Base-by-base conservation (phyloP, 2,329 filamentous ascomycete species). In the Fusarium zealandicum region DNA sequence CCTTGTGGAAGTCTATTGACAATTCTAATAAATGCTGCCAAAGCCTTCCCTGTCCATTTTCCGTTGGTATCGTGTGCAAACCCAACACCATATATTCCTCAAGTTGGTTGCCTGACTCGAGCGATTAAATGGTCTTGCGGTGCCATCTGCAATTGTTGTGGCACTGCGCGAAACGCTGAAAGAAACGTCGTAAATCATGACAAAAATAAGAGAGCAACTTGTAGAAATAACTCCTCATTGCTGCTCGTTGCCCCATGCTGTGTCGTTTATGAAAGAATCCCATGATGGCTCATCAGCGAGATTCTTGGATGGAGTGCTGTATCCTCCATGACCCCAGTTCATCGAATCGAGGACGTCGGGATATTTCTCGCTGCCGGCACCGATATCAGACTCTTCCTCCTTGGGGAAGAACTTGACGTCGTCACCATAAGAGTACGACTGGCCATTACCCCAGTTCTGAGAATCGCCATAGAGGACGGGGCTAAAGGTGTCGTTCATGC, bases 261-360 rank as follows among this genome's bases (percentile, higher is more conserved):
- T 58, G 7, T 73, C 72, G 40, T 74, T 66, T 18, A 74, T 65
- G 33, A 69, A 74, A 0, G 52, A 53, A 10, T 70, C 63, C 72
- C 72, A 74, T 1, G 67, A 57, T 6, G 64, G 64, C 28, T 73
- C 71, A 12, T 73, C 72, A 18, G 57, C 20, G 11, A 47, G 31
- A 27, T 45, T 31, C 35, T 58, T 53, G 22, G 56, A 35, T 13
- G 55, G 56, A 6, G 56, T 43, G 27, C 42, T 47, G 14, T 44
- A 52, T 18, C 40, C 46, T 30, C 16, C 33, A 10, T 20, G 28
- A 6, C 39, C 36, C 59, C 59, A 63, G 17, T 39, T 37, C 47
- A 57, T 39, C 2, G 47, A 13, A 3, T 51, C 51, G 7, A 49
- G 38, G 9, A 58, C 32, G 14, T 63, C 59, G 2, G 51, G 51